phyloP scores from a whole-genome alignment of 306 rosid species.

The Vicia faba region DNA sequence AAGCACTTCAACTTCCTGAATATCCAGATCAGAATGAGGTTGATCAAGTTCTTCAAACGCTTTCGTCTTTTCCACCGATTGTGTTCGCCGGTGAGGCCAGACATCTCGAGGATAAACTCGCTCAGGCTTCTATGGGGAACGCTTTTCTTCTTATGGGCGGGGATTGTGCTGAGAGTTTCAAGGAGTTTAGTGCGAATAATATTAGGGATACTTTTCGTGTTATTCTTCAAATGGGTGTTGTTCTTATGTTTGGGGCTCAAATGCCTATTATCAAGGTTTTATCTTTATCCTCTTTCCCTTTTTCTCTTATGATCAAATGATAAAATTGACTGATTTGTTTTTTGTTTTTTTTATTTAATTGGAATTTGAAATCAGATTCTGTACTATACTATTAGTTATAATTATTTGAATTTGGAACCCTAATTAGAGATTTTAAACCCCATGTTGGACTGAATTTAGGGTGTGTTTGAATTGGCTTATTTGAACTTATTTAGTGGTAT shows the following conservation, averaged over 20 bases:
- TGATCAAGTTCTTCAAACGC: slow-evolving; percentile 44
- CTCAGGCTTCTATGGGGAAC: slow-evolving; percentile 50
- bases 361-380: neutral
- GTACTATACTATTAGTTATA: slow-evolving; percentile 16
- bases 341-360: slow-evolving; percentile 6
- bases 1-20: slow-evolving; percentile 46
- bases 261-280: slow-evolving; percentile 55
- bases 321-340: too few species aligned
- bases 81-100: slow-evolving; percentile 54
- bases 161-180: slow-evolving; percentile 82
- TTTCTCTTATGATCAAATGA: neutral
- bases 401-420: neutral
- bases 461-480: too few species aligned
- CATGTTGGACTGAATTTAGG: neutral
- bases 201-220: slow-evolving; percentile 54
- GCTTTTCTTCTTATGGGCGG: slow-evolving; percentile 55
- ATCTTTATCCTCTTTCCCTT: neutral
- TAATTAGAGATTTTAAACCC: neutral
- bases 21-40: slow-evolving; percentile 44
- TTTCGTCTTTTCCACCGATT: slow-evolving; percentile 43
- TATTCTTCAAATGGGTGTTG: slow-evolving; percentile 57
- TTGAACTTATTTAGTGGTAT: too few species aligned
- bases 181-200: slow-evolving; percentile 68
- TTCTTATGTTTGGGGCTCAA: slow-evolving; percentile 55
- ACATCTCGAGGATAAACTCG: slow-evolving; percentile 45